Conservation (phyloP, 2,329 filamentous ascomycete genomes). For the Fusarium cyanostomum region DNA sequence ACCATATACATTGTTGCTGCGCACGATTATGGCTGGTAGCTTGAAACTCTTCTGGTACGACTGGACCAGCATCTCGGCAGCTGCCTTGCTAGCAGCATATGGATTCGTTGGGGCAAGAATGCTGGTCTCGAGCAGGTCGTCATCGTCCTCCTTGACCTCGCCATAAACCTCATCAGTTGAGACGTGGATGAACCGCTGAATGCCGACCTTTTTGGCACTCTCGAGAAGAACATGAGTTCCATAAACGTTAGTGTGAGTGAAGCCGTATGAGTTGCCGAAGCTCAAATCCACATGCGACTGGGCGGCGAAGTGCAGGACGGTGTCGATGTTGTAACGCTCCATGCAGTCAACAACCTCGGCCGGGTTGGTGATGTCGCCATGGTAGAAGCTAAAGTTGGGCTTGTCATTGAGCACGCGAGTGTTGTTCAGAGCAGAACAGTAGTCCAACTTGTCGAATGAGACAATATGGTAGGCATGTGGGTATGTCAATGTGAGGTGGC, state of each 20-base stretch:
- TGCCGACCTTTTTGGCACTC: slow-evolving; percentile 74
- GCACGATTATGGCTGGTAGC: slow-evolving; percentile 80
- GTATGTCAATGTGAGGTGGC: slow-evolving; percentile 80
- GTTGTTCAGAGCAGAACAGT: slow-evolving; percentile 84
- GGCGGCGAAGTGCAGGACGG: slow-evolving; percentile 86
- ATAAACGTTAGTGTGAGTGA: slow-evolving; percentile 83
- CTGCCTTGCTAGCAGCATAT: slow-evolving; percentile 82
- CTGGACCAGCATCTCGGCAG: slow-evolving; percentile 86
- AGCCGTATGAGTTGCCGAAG: slow-evolving; percentile 83
- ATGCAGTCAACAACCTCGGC: slow-evolving; percentile 76
- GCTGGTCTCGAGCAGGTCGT: slow-evolving; percentile 77
- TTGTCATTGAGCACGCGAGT: slow-evolving; percentile 73
- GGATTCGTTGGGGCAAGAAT: slow-evolving; percentile 83
- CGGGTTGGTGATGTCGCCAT: slow-evolving; percentile 80
- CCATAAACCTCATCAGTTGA: slow-evolving; percentile 89
- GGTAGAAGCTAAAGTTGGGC: slow-evolving; percentile 80
- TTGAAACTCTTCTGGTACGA: slow-evolving; percentile 88
- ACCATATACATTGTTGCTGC: slow-evolving; percentile 87
- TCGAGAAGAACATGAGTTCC: slow-evolving; percentile 86
- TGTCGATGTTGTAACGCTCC: slow-evolving; percentile 77
- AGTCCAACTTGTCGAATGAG: slow-evolving; percentile 86
- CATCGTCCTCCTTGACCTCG: slow-evolving; percentile 76
- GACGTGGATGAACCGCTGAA: slow-evolving; percentile 81
- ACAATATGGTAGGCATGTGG: slow-evolving; percentile 79
- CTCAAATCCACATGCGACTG: slow-evolving; percentile 85